Evolutionary conservation across 257 asterid species (phyloP), one percentile per base, ranked within the genome.

Genomic region (Solanum virginianum): DNA sequence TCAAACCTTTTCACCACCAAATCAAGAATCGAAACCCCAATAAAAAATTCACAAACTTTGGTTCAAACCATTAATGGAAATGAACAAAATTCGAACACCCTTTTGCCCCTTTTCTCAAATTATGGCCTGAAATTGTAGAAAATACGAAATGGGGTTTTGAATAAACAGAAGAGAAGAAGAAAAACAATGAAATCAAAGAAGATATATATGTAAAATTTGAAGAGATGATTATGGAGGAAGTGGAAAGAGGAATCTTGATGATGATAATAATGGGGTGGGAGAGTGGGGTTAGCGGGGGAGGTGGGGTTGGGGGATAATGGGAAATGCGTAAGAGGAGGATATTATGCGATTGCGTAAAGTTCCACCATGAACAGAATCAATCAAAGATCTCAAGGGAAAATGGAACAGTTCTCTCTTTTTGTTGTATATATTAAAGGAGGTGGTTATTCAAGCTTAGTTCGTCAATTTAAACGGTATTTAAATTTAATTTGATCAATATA

Each of bases 271-370:
- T 29, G 72, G 72, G 72, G 72, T 29, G 12, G 43, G 43, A 65
- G 68, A 20, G 62, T 54, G 3, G 55, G 80, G 54, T 29, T 15
- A 10, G 6, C 4, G 75, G 51, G 20, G 5, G 85, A 71, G 1
- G 22, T 4, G 24, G 41, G 41, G 41, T 36, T 54, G 18, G 39
- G 47, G 22, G 47, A 32, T 51, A 13, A 41, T 79, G 85, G 84
- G 81, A n/a, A 36, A 36, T 36, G 90, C 80, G 77, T 66, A 65
- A 66, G 72, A 75, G 2, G 22, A 65, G 54, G 51, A 32, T 72
- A 59, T 26, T 63, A 74, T 66, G 85, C 81, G 60, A 59, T 68
- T 66, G 90, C 89, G 89, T 90, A 83, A 88, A 88, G 87, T 82
- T 85, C 85, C 90, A 90, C 89, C 87, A 75, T 60, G 80, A 26